These are phyloP conservation scores for Boletus barrowsii DNA, from an alignment of 768 basidiomycete species.

Conservation along the genomic window DNA sequence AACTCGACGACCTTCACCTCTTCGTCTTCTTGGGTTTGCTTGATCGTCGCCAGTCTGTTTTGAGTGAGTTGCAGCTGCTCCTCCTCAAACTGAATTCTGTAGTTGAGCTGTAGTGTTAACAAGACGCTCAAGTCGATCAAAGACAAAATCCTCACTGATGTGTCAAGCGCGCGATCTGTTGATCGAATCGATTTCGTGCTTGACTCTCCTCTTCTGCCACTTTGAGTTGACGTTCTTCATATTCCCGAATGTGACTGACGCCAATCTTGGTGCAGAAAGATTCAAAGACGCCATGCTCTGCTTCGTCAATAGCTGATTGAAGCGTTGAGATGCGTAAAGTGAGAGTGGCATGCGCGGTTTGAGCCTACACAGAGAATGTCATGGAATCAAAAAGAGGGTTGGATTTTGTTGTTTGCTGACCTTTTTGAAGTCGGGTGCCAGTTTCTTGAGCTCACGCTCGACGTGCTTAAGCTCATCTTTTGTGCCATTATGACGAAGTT, in stretches of 20 bases:
- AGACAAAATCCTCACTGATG: conserved; percentile 63
- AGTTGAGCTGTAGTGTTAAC: conserved; percentile 1
- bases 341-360: conserved; percentile 49
- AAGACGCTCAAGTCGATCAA: background rate
- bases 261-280: conserved; percentile 78
- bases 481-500: conserved; percentile 70
- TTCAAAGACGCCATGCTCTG: conserved; percentile 77
- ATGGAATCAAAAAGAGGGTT: background rate
- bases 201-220: conserved; percentile 87
- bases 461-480: conserved; percentile 84
- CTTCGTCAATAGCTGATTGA: conserved; percentile 58
- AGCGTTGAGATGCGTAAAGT: conserved; percentile 55
- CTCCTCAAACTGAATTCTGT: conserved; percentile 76
- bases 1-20: conserved; percentile 50
- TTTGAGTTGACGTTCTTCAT: conserved; percentile 88
- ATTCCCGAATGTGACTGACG: conserved; percentile 82
- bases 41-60: conserved; percentile 59
- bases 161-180: conserved; percentile 78
- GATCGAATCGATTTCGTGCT: conserved; percentile 76
- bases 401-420: conserved; percentile 32
- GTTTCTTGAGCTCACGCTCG: conserved; percentile 63
- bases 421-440: conserved; percentile 69
- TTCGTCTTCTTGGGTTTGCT: conserved; percentile 51
- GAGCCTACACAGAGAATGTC: conserved; percentile 40
- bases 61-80: conserved; percentile 66